phyloP scores from a whole-genome alignment of 2,329 filamentous ascomycete genomes.

The Pseudogymnoascus sp. region DNA sequence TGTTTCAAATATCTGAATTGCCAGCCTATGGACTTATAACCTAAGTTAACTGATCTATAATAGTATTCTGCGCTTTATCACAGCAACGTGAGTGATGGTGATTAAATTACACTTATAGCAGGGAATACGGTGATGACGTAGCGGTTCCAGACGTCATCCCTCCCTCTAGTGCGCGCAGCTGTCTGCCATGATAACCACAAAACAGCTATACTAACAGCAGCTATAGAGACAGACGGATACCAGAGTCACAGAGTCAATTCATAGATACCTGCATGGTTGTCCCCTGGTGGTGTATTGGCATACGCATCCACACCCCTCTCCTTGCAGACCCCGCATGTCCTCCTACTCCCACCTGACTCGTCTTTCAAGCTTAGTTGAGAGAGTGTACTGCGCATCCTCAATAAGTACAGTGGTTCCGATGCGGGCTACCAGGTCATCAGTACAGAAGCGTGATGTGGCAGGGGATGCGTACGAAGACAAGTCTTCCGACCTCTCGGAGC shows the following conservation, averaged over 20 bases:
- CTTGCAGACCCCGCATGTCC: background rate
- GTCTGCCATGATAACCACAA: background rate
- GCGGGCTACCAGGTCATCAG: background rate
- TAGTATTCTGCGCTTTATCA: too few species aligned
- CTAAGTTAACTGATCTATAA: too few species aligned
- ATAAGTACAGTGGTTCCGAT: background rate
- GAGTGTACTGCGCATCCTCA: background rate
- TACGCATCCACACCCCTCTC: background rate
- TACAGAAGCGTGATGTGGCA: background rate
- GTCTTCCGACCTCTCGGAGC: background rate
- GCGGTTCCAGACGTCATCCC: background rate
- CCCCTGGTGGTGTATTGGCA: background rate
- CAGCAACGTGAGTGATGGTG: too few species aligned
- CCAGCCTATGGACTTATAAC: too few species aligned
- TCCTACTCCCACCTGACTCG: background rate
- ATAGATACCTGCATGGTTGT: background rate
- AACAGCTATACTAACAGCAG: background rate
- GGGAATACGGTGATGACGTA: background rate
- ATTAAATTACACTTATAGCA: too few species aligned
- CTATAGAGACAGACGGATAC: background rate
- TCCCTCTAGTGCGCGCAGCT: background rate
- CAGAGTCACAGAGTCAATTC: background rate
- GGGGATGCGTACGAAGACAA: background rate
- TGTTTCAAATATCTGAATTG: too few species aligned
- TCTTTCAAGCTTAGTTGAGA: background rate